Conservation (phyloP, 306 rosid species). For the Arachis stenosperma region DNA sequence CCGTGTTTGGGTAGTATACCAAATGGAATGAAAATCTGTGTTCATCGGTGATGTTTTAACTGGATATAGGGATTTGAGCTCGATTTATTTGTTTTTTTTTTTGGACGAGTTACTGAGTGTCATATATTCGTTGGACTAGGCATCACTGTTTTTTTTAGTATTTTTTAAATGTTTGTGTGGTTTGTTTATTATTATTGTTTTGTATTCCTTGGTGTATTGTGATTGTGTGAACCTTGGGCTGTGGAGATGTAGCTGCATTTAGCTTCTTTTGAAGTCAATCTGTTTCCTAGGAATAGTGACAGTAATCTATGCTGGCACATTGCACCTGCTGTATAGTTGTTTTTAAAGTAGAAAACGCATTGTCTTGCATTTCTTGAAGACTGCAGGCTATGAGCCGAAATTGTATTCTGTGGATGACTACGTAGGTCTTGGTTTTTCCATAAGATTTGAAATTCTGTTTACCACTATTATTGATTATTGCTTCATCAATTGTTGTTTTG, state of each 20-base stretch:
- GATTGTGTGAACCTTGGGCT: constrained; percentile 6
- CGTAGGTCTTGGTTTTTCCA: constrained; percentile 21
- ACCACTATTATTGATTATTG: constrained; percentile 8
- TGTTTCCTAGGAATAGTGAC: constrained; percentile 2
- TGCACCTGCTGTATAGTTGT: neutral
- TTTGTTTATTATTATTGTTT: neutral
- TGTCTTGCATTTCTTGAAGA: constrained; percentile 2
- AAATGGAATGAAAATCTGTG: neutral
- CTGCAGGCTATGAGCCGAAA: neutral
- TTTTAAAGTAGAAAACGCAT: neutral
- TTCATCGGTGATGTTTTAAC: constrained; percentile 6
- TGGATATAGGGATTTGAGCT: constrained; percentile 26
- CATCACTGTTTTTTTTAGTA: constrained; percentile 5
- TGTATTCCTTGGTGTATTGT: neutral
- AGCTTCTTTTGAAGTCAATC: constrained; percentile 24
- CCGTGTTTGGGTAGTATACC: constrained; percentile 7
- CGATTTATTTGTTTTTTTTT: constrained; percentile 24
- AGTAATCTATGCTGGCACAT: neutral
- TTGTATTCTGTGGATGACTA: constrained; percentile 13
- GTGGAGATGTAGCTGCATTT: constrained; percentile 36
- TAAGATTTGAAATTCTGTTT: constrained; percentile 21
- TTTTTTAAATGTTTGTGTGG: neutral
- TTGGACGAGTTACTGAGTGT: constrained; percentile 13
- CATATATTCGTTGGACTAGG: neutral
- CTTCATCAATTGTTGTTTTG: neutral